Base-by-base conservation (phyloP, 306 rosid species). In the Malus sylvestris region DNA sequence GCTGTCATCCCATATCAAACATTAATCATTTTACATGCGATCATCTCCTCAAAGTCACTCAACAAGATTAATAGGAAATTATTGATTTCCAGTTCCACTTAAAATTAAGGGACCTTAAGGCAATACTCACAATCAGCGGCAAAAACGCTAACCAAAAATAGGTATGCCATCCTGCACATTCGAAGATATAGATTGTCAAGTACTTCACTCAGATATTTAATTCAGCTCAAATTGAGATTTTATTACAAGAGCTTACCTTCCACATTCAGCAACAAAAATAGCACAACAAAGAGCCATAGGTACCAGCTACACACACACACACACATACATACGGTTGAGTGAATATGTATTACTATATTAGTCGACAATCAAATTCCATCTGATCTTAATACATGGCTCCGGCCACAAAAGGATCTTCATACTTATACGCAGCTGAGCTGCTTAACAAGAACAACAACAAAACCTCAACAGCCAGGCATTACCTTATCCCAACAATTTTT, bases 81-180 rank as follows among this genome's bases (percentile, higher is more conserved):
- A 60, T 22, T 25, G 7, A 20, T 44, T n/a, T 53, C 45, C 45
- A 42, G 23, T 53, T 33, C 42, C 44, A 57, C 53, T 57, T 40
- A 19, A 11, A 38, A 12, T 22, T 25, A 58, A 82, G 68, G 64
- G 58, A 55, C 66, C n/a, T 15, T 53, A 13, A 58, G 42, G 35
- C 66, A 84, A 10, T 42, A 42, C 98, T 90, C 84, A 92, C 98
- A 75, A 92, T 87, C 70, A 95, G 25, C 20, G 97, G 97, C 81
- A 95, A 80, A 85, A 95, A 92, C 8, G 98, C 85, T 74, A 95
- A 68, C 98, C 98, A 95, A 81, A 95, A 95, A 76, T 92, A 95
- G 16, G 96, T 85, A 81, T 92, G 89, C 98, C 97, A 95, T 75
- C 98, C 98, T 91, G 86, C 84, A 82, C 15, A 62, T 63, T 20